Evolutionary conservation across 345 rosid species (phyloP).

Genomic region (Xanthoceras sorbifolium): DNA sequence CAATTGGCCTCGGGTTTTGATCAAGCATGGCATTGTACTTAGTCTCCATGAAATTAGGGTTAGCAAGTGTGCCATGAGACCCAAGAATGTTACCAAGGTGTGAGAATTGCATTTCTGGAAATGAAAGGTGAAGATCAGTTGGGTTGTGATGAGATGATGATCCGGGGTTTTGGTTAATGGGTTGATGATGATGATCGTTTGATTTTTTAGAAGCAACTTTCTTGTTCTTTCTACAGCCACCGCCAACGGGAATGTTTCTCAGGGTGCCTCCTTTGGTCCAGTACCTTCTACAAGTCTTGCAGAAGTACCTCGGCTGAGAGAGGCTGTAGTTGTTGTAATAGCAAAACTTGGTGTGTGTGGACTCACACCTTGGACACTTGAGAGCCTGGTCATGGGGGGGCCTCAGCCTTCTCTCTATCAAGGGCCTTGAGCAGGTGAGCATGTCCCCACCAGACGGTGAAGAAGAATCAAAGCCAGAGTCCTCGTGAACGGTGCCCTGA

Average conservation of each 20-base stretch:
- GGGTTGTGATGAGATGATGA: conserved; percentile 40
- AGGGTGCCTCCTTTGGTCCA: conserved; percentile 98
- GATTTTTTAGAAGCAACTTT: conserved; percentile 61
- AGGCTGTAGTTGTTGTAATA: conserved; percentile 99
- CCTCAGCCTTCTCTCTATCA: conserved; percentile 89
- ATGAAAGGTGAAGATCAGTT: conserved; percentile 63
- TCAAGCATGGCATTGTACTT: conserved; percentile 35
- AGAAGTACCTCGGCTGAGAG: conserved; percentile 95
- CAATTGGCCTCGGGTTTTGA: conserved; percentile 38
- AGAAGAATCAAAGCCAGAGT: conserved; percentile 62
- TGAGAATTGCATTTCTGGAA: conserved; percentile 52
- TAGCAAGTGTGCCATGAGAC: conserved; percentile 25
- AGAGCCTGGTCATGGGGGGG: conserved; percentile 90
- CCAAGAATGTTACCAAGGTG: conserved; percentile 45
- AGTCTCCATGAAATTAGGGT: conserved; percentile 34
- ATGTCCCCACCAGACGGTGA: conserved; percentile 86
- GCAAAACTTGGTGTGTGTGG: conserved; percentile 91
- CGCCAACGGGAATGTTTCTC: conserved; percentile 96
- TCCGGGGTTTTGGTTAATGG: conserved; percentile 35
- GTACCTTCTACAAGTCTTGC: conserved; percentile 97
- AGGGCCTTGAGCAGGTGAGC: conserved; percentile 80
- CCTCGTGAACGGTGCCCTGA: conserved; percentile 64
- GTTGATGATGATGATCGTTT: conserved; percentile 22
- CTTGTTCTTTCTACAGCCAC: conserved; percentile 93
- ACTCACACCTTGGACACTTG: conserved; percentile 95